phyloP scores from a whole-genome alignment of 306 rosid genomes.

The Geum urbanum region DNA sequence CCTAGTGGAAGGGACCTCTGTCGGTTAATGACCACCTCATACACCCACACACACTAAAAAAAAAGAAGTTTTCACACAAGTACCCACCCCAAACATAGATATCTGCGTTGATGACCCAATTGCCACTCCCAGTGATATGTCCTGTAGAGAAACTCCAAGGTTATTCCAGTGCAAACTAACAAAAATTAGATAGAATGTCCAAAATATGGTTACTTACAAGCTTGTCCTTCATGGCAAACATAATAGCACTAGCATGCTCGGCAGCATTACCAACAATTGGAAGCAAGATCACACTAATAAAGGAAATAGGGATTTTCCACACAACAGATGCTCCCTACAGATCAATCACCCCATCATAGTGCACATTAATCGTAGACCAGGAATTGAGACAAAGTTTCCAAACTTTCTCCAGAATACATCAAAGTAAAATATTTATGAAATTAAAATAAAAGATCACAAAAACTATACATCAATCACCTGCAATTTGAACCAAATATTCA shows the following conservation, averaged over 20 bases:
- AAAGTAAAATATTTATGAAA: neutral
- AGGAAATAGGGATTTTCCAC: conserved; percentile 58
- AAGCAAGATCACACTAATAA: conserved; percentile 78
- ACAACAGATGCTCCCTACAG: conserved; percentile 64
- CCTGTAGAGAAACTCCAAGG: conserved; percentile 41
- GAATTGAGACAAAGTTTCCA: neutral
- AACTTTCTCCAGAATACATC: neutral
- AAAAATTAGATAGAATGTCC: neutral
- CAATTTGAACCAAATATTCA: neutral
- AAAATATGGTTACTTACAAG: conserved; percentile 45
- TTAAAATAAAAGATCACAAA: too few relatives aligned
- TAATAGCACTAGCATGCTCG: conserved; percentile 84
- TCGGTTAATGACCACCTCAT: neutral
- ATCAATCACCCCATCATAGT: conserved; percentile 25
- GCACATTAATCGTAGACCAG: conserved; percentile 9
- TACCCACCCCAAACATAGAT: conserved; percentile 72
- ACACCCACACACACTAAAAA: neutral
- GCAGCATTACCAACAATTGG: conserved; percentile 89
- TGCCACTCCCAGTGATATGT: conserved; percentile 76
- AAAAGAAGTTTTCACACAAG: neutral
- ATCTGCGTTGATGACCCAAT: conserved; percentile 83
- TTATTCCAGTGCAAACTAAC: conserved; percentile 4
- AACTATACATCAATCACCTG: neutral
- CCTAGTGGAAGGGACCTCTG: neutral
- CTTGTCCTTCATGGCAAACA: conserved; percentile 91